These are phyloP conservation scores for Phytophthora pisi DNA, from an alignment of 352 stramenopile species.

Conservation along the genomic window DNA sequence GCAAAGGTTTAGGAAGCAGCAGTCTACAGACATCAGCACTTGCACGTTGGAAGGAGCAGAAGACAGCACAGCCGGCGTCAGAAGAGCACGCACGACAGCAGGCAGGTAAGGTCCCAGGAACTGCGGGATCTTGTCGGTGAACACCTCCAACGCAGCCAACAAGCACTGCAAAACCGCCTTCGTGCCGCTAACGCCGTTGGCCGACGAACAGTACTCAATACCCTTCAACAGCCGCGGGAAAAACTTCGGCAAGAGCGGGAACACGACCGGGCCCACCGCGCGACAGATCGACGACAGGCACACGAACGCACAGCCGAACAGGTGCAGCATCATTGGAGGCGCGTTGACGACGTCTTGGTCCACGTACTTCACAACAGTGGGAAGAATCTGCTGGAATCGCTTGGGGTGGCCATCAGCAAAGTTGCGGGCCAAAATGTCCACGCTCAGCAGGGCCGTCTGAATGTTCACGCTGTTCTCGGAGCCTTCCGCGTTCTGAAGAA, in stretches of 20 bases:
- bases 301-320: slow-evolving; percentile 85
- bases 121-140: slow-evolving; percentile 84
- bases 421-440: slow-evolving; percentile 84
- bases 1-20: slow-evolving; percentile 66
- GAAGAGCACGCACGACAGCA: slow-evolving; percentile 61
- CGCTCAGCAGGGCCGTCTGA: slow-evolving; percentile 82
- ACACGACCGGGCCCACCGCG: slow-evolving; percentile 70
- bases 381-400: slow-evolving; percentile 73
- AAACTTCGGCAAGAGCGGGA: slow-evolving; percentile 84
- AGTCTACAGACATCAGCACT: slow-evolving; percentile 67
- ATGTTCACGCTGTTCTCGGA: slow-evolving; percentile 78
- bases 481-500: slow-evolving; percentile 67
- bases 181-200: slow-evolving; percentile 30
- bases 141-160: slow-evolving; percentile 75
- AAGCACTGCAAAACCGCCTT: slow-evolving; percentile 78
- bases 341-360: slow-evolving; percentile 52
- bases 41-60: slow-evolving; percentile 29
- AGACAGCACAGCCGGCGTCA: slow-evolving; percentile 58
- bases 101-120: slow-evolving; percentile 83
- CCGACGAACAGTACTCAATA: slow-evolving; percentile 57
- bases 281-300: slow-evolving; percentile 80
- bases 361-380: slow-evolving; percentile 81
- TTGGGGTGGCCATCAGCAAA: slow-evolving; percentile 76
- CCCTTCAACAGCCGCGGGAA: slow-evolving; percentile 77
- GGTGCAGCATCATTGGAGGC: slow-evolving; percentile 63